These are phyloP conservation scores for Tylopilus sp. DNA, from an alignment of 768 basidiomycete genomes.

Conservation along the genomic window DNA sequence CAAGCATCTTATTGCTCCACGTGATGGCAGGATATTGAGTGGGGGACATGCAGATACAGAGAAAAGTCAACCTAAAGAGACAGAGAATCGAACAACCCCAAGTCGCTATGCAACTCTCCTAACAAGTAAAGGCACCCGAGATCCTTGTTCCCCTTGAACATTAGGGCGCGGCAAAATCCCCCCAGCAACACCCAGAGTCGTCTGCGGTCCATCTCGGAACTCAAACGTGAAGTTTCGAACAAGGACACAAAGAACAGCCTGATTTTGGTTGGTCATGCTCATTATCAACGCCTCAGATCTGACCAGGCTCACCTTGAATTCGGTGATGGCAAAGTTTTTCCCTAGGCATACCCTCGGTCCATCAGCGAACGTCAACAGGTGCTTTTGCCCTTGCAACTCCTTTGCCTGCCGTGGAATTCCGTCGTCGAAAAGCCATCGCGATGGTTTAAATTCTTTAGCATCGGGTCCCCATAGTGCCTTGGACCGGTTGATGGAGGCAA, in stretches of 20 bases:
- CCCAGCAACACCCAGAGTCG: slow-evolving; percentile 24
- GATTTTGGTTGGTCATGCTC: neutral
- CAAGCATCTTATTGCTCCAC: too few species aligned
- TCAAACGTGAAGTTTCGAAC: slow-evolving; percentile 36
- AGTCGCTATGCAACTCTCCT: neutral
- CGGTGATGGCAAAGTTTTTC: too few species aligned
- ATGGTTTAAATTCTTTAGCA: slow-evolving; percentile 56
- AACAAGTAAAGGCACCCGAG: slow-evolving; percentile 5
- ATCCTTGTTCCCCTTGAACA: slow-evolving; percentile 19
- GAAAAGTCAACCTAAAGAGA: too few species aligned
- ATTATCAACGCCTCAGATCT: neutral
- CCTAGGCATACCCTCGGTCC: too few species aligned
- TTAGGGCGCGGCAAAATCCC: slow-evolving; percentile 36
- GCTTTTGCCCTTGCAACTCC: slow-evolving; percentile 26
- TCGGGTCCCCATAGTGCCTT: slow-evolving; percentile 59
- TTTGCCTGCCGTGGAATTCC: slow-evolving; percentile 32
- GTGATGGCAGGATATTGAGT: too few species aligned
- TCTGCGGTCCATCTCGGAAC: slow-evolving; percentile 36
- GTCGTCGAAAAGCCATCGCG: slow-evolving; percentile 51
- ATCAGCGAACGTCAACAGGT: slow-evolving; percentile 29
- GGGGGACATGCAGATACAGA: too few species aligned
- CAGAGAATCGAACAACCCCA: too few species aligned
- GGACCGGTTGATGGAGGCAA: slow-evolving; percentile 47
- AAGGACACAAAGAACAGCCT: slow-evolving; percentile 25
- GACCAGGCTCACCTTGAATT: neutral